phyloP scores from a whole-genome alignment of 2,329 filamentous ascomycete genomes.

The Fusarium udum region DNA sequence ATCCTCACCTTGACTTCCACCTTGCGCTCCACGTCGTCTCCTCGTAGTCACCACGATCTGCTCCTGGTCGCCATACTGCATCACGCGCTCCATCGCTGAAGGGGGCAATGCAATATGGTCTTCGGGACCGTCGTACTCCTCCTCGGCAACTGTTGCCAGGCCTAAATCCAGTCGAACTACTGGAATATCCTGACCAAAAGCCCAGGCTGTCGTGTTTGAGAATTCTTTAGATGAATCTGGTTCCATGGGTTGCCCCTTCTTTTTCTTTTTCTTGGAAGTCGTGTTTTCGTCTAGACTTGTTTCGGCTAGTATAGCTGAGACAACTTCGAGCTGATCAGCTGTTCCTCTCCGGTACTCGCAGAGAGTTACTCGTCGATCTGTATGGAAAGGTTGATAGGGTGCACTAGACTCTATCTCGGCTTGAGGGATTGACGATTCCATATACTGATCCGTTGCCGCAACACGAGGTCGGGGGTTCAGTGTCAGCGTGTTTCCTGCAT shows the following conservation, averaged over 20 bases:
- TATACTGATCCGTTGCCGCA: slow-evolving; percentile 53
- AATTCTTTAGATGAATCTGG: slow-evolving; percentile 23
- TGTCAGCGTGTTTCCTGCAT: slow-evolving; percentile 64
- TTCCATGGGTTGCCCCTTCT: slow-evolving; percentile 44
- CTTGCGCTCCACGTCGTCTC: slow-evolving; percentile 66
- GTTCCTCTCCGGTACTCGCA: slow-evolving; percentile 65
- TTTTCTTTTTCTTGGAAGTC: slow-evolving; percentile 51
- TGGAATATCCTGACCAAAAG: slow-evolving; percentile 66
- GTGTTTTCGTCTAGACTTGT: slow-evolving; percentile 53
- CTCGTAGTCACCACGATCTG: slow-evolving; percentile 86
- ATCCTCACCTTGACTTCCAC: slow-evolving; percentile 66
- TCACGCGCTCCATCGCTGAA: slow-evolving; percentile 71
- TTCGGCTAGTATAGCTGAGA: slow-evolving; percentile 54
- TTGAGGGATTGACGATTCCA: slow-evolving; percentile 73
- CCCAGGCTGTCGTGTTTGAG: slow-evolving; percentile 56
- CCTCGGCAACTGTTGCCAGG: slow-evolving; percentile 56
- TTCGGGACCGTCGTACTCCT: slow-evolving; percentile 62
- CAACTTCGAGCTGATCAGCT: slow-evolving; percentile 48
- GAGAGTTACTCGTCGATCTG: slow-evolving; percentile 83
- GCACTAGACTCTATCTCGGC: slow-evolving; percentile 96
- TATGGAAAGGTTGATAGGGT: slow-evolving; percentile 95
- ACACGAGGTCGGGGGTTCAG: slow-evolving; percentile 54
- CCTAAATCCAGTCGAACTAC: slow-evolving; percentile 64
- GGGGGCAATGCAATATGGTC: slow-evolving; percentile 68
- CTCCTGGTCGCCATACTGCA: slow-evolving; percentile 71